Conservation (phyloP, 345 rosid species). For the Citrus mangshanensis region DNA sequence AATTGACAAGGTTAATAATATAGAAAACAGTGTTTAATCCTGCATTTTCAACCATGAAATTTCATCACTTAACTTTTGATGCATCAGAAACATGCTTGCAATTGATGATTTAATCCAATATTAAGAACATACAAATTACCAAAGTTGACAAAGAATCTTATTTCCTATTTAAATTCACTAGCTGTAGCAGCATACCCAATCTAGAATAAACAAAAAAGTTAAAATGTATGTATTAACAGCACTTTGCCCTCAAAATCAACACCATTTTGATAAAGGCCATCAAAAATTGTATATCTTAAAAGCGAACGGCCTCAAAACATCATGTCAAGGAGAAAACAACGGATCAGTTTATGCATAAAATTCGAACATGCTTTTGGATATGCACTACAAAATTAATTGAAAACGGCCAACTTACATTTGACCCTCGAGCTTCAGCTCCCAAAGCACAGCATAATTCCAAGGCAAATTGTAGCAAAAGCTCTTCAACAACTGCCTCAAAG, state of each 20-base stretch:
- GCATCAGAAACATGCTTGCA: not conserved
- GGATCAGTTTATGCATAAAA: not conserved
- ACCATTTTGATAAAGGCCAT: not conserved
- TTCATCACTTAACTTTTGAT: not conserved
- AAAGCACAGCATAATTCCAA: constrained; percentile 62
- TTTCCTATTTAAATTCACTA: not conserved
- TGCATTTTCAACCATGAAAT: not conserved
- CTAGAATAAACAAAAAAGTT: not conserved
- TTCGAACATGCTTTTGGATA: not conserved
- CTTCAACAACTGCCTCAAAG: constrained; percentile 44
- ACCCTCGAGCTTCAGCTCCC: constrained; percentile 47
- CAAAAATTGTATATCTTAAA: not conserved
- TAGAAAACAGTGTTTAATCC: not conserved
- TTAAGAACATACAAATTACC: not conserved
- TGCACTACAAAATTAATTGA: not conserved
- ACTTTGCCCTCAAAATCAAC: not conserved
- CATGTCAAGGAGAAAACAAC: not conserved
- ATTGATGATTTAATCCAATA: not conserved
- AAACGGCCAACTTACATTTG: constrained; percentile 39
- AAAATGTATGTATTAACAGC: not conserved
- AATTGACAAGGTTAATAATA: not conserved
- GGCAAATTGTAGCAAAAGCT: constrained; percentile 38
- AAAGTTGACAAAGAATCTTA: not conserved
- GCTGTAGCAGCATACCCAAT: not conserved
- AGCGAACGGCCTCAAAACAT: not conserved